phyloP scores from a whole-genome alignment of 2,329 filamentous ascomycete genomes.

The Penicillium sp. region DNA sequence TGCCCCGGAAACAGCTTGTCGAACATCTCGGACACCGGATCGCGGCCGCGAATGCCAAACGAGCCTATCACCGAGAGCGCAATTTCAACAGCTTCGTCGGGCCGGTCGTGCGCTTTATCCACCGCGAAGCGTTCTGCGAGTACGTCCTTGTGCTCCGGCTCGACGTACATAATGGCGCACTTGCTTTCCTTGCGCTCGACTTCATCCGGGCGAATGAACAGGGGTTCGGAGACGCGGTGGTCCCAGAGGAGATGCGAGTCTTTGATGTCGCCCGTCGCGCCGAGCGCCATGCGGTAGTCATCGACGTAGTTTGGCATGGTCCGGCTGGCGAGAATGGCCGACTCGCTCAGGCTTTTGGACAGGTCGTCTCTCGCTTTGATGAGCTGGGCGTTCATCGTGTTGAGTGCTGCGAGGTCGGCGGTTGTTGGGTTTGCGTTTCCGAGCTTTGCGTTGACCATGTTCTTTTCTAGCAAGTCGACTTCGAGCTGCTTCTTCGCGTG shows the following conservation, averaged over 20 bases:
- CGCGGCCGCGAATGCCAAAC: constrained; percentile 23
- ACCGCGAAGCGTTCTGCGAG: constrained; percentile 7
- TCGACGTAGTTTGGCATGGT: constrained; percentile 39
- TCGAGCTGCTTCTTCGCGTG: constrained; percentile 13
- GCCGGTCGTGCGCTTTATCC: constrained; percentile 3
- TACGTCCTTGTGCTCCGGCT: constrained; percentile 23
- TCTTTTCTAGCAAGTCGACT: constrained; percentile 26
- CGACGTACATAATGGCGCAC: constrained; percentile 33
- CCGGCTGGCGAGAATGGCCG: constrained; percentile 27
- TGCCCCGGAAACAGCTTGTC: constrained; percentile 28
- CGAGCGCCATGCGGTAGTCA: constrained; percentile 45
- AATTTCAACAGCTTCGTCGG: constrained; percentile 18
- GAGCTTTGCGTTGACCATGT: constrained; percentile 24
- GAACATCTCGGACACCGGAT: constrained; percentile 27
- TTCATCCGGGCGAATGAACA: constrained; percentile 57
- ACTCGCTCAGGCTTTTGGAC: constrained; percentile 4
- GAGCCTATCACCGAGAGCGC: constrained; percentile 24
- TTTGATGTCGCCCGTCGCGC: constrained; percentile 32
- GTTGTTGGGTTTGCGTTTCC: constrained; percentile 15
- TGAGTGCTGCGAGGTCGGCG: constrained; percentile 17
- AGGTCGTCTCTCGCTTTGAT: constrained; percentile 12
- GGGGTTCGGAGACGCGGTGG: constrained; percentile 65
- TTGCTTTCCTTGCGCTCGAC: constrained; percentile 57
- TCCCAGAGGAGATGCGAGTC: constrained; percentile 63
- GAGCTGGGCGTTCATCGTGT: constrained; percentile 22